Conservation (phyloP, 163 green algal species). For the Picocystis sp. region DNA sequence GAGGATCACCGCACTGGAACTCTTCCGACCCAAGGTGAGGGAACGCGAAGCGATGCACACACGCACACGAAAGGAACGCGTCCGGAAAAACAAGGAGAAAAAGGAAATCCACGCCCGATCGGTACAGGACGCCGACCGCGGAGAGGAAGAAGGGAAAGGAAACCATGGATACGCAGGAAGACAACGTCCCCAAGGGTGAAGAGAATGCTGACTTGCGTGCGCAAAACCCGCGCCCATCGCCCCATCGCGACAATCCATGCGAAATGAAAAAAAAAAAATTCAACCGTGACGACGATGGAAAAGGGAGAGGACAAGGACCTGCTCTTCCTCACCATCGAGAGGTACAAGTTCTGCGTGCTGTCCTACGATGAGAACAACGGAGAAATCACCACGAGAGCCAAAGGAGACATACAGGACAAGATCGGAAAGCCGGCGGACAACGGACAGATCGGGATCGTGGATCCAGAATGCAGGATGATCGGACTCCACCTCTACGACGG, state of each 20-base stretch:
- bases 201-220: too few relatives aligned
- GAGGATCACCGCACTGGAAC: slow-evolving; percentile 58
- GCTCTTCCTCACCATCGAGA: slow-evolving; percentile 80
- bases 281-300: background rate
- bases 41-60: too few relatives aligned
- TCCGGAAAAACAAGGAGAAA: too few relatives aligned
- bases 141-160: too few relatives aligned
- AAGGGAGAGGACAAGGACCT: slow-evolving; percentile 52
- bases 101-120: too few relatives aligned
- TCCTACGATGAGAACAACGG: slow-evolving; percentile 46
- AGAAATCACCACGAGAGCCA: slow-evolving; percentile 60
- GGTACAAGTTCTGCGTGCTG: slow-evolving; percentile 77
- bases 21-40: slow-evolving; percentile 61
- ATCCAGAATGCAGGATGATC: slow-evolving; percentile 57
- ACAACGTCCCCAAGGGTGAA: too few relatives aligned
- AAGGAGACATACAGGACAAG: slow-evolving; percentile 55
- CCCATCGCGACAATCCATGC: too few relatives aligned
- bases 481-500: slow-evolving; percentile 91
- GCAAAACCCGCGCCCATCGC: too few relatives aligned
- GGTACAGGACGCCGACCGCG: too few relatives aligned
- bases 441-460: slow-evolving; percentile 66
- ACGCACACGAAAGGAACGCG: too few relatives aligned
- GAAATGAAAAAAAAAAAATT: too few relatives aligned
- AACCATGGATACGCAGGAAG: too few relatives aligned
- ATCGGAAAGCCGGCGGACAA: slow-evolving; percentile 62